A percentile compares a stretch with the other conserved stretches of the same genome.
Evolutionary conservation across 495 filamentous ascomycete species (phyloP).

Genomic region (Hypoxylon fragiforme): DNA sequence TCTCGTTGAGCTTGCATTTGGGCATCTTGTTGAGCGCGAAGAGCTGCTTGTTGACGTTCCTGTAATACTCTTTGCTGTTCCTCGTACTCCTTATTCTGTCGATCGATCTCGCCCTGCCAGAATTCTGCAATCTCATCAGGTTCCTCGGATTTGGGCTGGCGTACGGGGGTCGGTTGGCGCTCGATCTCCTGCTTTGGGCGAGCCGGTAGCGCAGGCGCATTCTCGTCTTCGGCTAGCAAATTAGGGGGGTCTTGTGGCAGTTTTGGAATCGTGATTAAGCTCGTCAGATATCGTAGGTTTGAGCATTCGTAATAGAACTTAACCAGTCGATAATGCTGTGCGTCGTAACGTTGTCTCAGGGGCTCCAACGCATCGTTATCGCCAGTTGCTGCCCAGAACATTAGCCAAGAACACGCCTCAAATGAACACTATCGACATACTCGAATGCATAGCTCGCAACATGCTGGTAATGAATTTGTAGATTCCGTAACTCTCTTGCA

Average conservation of each 20-base stretch:
- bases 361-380: constrained; percentile 95
- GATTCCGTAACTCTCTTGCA: constrained; percentile 98
- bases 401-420: constrained; percentile 30
- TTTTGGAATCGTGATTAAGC: constrained; percentile 93
- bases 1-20: constrained; percentile 83
- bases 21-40: constrained; percentile 70
- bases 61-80: constrained; percentile 87
- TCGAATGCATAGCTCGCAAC: constrained; percentile 94
- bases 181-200: constrained; percentile 75
- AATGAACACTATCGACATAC: constrained; percentile 52
- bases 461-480: constrained; percentile 96
- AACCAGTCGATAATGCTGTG: constrained; percentile 92
- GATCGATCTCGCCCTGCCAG: constrained; percentile 88
- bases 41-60: constrained; percentile 72
- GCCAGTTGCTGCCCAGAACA: constrained; percentile 67
- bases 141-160: constrained; percentile 67
- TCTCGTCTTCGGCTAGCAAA: constrained; percentile 79
- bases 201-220: constrained; percentile 78
- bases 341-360: constrained; percentile 83
- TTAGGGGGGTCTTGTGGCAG: constrained; percentile 93
- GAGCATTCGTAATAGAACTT: constrained; percentile 99
- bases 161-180: constrained; percentile 66
- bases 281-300: constrained; percentile 93
- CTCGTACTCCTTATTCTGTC: constrained; percentile 91
- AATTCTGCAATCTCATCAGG: constrained; percentile 97